Evolutionary conservation across 768 basidiomycete genomes (phyloP), one percentile per base, ranked within the genome.

Genomic region (Pleurotus citrinopileatus): DNA sequence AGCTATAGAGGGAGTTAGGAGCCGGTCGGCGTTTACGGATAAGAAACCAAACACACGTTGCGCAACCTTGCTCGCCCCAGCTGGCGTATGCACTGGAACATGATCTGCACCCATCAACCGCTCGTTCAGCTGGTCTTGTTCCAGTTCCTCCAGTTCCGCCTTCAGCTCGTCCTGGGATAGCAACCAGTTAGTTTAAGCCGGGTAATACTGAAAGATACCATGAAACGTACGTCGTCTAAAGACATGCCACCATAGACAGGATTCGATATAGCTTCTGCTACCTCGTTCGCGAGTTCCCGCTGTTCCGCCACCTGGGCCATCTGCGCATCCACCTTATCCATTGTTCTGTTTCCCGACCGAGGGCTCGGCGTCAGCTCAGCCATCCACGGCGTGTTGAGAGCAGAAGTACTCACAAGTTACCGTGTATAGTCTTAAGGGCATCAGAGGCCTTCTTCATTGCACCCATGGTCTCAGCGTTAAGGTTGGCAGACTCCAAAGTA

Each of bases 401-500:
- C 19, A 42, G 47, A 22, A 51, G 44, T 23, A 86, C 94, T 67
- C 58, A 97, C 95, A 97, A 78, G 64, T 85, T 84, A 42, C 86
- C 86, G 61, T 98, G 96, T 52, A 98, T 97, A 44, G 82, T 79
- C 70, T 87, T 88, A 69, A 98, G 81, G 23, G 89, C 97, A 57
- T 87, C 85, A 0, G 94, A 82, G 32, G 91, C 96, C 70, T 90
- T 89, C 88, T 94, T 97, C 91, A 99, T 97, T 23, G 91, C 94
- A 19, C 82, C 77, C 90, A 99, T 93, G 12, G 94, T 98, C 79
- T 98, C 94, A 64, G 90, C 87, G 68, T 99, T 98, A 70, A 98
- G 80, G 74, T 98, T 98, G 40, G 97, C 97, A 13, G 91, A 92
- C 70, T 98, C 97, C 42, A 98, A 81, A 17, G 96, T 96, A 72